Base-by-base conservation (phyloP, 139 green algal species). In the Microglena sp. region DNA sequence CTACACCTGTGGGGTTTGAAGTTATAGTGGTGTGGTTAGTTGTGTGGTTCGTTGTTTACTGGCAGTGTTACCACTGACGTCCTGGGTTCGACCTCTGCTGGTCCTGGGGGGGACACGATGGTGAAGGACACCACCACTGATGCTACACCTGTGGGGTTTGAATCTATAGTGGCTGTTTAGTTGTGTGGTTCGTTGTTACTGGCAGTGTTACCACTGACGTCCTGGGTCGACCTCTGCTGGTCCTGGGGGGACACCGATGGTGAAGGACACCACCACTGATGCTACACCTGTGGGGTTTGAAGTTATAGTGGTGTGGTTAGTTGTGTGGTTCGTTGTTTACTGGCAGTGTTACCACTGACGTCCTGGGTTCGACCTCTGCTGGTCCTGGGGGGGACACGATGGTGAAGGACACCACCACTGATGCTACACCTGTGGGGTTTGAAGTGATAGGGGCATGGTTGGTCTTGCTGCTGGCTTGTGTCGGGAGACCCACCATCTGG, bases 201-300 rank as follows among this genome's bases (percentile, higher is more conserved):
- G n/a, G n/a, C n/a, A n/a, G n/a, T n/a, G n/a, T n/a, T n/a, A n/a
- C n/a, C n/a, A n/a, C n/a, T n/a, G n/a, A n/a, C n/a, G n/a, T n/a
- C n/a, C n/a, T n/a, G n/a, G n/a, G n/a, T n/a, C 40, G 1, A 26
- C 46, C 64, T 67, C 24, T 75, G 85, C 27, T 4, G 68, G 21
- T 2, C 44, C 28, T 5, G 89, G 84, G 6, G 85, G 93, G 0
- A 69, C 33, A 6, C n/a, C n/a, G n/a, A n/a, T n/a, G 97, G 80
- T 87, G 66, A 94, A 87, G 18, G 64, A 63, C 29, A 96, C 69
- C 33, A 36, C 58, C 1, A 76, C 80, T 3, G 22, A 60, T n/a
- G 69, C 76, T 11, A 46, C 40, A n/a, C 76, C 78, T 4, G 33
- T 72, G 66, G 58, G 22, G 3, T n/a, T 60, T 34, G 2, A 18